Evolutionary conservation across 208 protist genomes (phyloP).

Genomic region (Acanthamoeba triangularis): DNA sequence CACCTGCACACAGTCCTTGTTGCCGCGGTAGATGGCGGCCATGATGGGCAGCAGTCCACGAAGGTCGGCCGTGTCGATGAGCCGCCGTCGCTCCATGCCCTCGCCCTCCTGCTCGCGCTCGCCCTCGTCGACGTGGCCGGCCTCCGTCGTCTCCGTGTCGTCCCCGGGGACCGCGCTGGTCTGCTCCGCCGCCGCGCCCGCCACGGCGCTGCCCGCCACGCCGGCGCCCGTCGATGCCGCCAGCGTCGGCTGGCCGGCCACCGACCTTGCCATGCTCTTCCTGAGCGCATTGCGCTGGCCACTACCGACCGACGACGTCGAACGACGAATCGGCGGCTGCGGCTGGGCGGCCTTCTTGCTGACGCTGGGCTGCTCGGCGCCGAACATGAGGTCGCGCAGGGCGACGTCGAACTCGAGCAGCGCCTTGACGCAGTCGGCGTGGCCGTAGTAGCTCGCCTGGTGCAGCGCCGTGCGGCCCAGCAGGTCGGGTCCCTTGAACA

Average conservation of each 20-base stretch:
- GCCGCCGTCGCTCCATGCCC: slow-evolving; percentile 13
- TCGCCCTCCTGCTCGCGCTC: background rate
- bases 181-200: background rate
- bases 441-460: slow-evolving; percentile 47
- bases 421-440: slow-evolving; percentile 19
- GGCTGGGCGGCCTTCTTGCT: background rate
- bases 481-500: slow-evolving; percentile 41
- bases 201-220: background rate
- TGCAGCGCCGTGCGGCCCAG: slow-evolving; percentile 62
- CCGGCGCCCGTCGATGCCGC: background rate
- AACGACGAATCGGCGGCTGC: background rate
- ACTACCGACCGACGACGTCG: background rate
- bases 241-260: background rate
- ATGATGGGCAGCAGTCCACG: background rate
- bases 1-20: background rate
- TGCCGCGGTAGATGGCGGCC: background rate
- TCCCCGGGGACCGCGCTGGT: background rate
- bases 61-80: background rate
- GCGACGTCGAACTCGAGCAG: slow-evolving; percentile 51
- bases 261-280: background rate
- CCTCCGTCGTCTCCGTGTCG: background rate
- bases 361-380: background rate
- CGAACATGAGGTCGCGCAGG: slow-evolving; percentile 38
- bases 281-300: background rate
- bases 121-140: background rate